Conservation (phyloP, 148 eudicot genomes). For the Euryodendron excelsum region DNA sequence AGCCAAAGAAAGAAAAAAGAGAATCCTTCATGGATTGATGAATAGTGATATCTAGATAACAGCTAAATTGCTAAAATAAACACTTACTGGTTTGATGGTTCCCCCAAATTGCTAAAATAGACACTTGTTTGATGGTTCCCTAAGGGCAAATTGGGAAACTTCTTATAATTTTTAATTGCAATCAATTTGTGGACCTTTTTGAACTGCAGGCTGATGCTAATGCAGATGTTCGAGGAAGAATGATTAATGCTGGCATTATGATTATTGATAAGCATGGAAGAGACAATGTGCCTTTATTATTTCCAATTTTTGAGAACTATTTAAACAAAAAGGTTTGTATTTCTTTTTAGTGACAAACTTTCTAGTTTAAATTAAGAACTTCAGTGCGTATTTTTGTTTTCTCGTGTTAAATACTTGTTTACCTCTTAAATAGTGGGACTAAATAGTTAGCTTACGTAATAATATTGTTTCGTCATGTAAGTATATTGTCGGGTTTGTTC, state of each 20-base stretch:
- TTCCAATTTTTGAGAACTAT: slow-evolving; percentile 96
- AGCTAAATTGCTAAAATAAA: not conserved
- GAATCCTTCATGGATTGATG: not conserved
- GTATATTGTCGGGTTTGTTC: not conserved
- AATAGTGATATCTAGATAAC: not conserved
- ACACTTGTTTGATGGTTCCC: not conserved
- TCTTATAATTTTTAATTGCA: not conserved
- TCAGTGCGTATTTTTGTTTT: not conserved
- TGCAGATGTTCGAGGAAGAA: slow-evolving; percentile 94
- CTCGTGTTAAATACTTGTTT: not conserved
- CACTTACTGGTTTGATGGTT: not conserved
- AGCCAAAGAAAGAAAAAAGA: not conserved
- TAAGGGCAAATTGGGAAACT: not conserved
- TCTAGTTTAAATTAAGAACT: not conserved
- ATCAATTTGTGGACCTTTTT: slow-evolving; percentile 13
- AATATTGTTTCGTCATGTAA: too few relatives aligned
- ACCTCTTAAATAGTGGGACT: not conserved
- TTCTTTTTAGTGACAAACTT: not conserved
- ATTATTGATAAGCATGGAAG: slow-evolving; percentile 95
- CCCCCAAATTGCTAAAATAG: not conserved
- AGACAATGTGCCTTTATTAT: slow-evolving; percentile 82
- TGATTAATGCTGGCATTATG: slow-evolving; percentile 94
- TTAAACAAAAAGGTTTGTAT: slow-evolving; percentile 84
- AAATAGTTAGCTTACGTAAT: not conserved
- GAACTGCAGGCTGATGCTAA: slow-evolving; percentile 82